Conservation (phyloP, 768 basidiomycete species). For the Termitomyces sp. region DNA sequence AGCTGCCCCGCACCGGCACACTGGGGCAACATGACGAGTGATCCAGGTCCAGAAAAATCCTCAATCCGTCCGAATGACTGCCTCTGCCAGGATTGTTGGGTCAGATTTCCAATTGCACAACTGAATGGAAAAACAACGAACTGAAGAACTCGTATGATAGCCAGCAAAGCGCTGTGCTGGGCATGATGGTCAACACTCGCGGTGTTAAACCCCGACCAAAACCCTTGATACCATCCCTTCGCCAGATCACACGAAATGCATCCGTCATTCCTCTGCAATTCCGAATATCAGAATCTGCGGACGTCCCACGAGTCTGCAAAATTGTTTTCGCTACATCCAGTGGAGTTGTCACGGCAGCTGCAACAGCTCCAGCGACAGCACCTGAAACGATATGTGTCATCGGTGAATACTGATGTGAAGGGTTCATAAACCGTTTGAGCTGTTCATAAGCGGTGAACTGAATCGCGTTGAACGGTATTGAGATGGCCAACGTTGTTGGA, state of each 20-base stretch:
- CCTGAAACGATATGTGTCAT: conserved; percentile 88
- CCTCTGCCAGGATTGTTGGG: conserved; percentile 38
- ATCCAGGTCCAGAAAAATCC: conserved; percentile 1
- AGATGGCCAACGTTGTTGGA: conserved; percentile 95
- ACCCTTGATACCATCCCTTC: conserved; percentile 78
- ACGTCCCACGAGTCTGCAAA: conserved; percentile 90
- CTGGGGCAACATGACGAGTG: conserved; percentile 1
- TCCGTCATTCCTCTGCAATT: conserved; percentile 79
- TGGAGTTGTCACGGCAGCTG: conserved; percentile 93
- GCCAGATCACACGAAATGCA: conserved; percentile 86
- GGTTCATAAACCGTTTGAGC: conserved; percentile 82
- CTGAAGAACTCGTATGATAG: conserved; percentile 98
- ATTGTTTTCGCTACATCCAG: conserved; percentile 98
- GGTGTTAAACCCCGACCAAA: conserved; percentile 87
- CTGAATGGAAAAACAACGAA: conserved; percentile 38
- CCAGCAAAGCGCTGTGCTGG: conserved; percentile 97
- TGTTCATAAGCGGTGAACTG: conserved; percentile 98
- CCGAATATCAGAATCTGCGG: conserved; percentile 80
- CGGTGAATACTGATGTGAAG: conserved; percentile 86
- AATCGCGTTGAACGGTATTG: conserved; percentile 96
- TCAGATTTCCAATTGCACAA: conserved; percentile 7
- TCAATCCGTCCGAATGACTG: conserved; percentile 54
- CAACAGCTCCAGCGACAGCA: conserved; percentile 88
- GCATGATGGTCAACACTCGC: conserved; percentile 91
- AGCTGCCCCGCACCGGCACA: conserved; percentile 6